phyloP scores from a whole-genome alignment of 106 monocot species.

The Acanthochlamys bracteata region DNA sequence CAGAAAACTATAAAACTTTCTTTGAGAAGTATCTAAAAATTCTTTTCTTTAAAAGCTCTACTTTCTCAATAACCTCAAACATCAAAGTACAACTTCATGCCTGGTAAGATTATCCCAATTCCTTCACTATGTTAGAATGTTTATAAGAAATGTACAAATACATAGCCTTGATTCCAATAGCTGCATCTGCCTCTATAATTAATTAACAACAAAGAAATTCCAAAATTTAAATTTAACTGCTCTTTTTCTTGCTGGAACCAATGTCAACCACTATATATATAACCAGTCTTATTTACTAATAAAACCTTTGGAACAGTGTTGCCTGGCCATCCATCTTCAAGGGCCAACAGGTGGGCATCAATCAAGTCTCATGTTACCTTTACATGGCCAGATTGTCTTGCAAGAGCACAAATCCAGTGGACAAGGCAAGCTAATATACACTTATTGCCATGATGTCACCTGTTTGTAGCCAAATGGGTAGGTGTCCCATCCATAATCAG shows the following conservation, averaged over 20 bases:
- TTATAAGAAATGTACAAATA: constrained; percentile 13
- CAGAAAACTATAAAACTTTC: too few relatives aligned
- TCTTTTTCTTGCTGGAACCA: constrained; percentile 1
- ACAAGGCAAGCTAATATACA: neutral
- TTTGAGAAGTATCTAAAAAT: too few relatives aligned
- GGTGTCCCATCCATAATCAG: constrained; percentile 44
- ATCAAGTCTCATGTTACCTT: neutral
- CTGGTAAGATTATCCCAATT: neutral
- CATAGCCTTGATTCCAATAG: neutral
- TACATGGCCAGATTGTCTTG: too few relatives aligned
- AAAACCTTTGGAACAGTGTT: neutral
- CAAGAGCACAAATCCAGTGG: neutral
- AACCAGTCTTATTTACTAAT: constrained; percentile 12
- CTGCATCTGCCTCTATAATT: constrained; percentile 2
- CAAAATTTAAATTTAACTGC: neutral
- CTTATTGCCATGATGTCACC: constrained; percentile 36
- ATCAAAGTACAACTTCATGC: neutral
- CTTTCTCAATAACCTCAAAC: neutral
- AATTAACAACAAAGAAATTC: neutral
- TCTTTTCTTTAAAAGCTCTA: too few relatives aligned
- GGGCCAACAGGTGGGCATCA: neutral
- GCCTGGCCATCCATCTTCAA: neutral
- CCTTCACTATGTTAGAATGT: constrained; percentile 8
- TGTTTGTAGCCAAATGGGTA: constrained; percentile 40
- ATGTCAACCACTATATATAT: constrained; percentile 9